Evolutionary conservation across 1,284 basidiomycete species (phyloP).

Genomic region (Vanrija sp.): DNA sequence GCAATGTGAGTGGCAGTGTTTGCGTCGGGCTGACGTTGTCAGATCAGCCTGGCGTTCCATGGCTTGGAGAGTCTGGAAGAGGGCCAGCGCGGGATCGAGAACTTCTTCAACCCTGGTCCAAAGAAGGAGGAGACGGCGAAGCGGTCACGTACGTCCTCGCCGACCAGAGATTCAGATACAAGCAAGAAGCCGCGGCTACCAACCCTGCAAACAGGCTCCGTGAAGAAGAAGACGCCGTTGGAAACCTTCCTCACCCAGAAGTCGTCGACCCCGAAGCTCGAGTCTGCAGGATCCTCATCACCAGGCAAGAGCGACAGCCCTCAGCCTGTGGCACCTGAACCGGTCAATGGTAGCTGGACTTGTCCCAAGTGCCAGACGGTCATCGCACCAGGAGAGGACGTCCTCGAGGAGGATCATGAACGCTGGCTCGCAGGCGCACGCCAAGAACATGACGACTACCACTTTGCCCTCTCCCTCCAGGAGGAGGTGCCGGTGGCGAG

Average conservation of each 20-base stretch:
- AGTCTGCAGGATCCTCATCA: not conserved
- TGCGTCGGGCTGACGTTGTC: not conserved
- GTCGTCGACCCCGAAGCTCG: not conserved
- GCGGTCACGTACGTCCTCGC: constrained; percentile 2
- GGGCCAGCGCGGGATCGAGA: constrained; percentile 81
- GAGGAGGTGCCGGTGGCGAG: constrained; percentile 21
- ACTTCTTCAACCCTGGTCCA: constrained; percentile 59
- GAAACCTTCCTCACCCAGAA: constrained; percentile 25
- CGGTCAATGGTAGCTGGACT: constrained; percentile 10
- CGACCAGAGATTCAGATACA: constrained; percentile 1
- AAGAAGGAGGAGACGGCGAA: constrained; percentile 5
- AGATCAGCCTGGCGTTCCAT: constrained; percentile 70
- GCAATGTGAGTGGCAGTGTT: constrained; percentile 50
- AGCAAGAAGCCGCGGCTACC: constrained; percentile 29
- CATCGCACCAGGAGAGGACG: constrained; percentile 11
- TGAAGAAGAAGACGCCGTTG: constrained; percentile 18
- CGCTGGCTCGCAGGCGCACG: constrained; percentile 50
- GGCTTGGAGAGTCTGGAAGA: constrained; percentile 74
- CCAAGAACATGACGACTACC: constrained; percentile 78
- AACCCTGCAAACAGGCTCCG: constrained; percentile 20
- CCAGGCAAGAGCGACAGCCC: too few relatives aligned
- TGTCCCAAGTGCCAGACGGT: constrained; percentile 28
- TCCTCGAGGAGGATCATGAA: constrained; percentile 3
- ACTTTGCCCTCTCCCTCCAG: constrained; percentile 73
- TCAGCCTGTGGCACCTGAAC: too few relatives aligned